Conservation (phyloP, 768 basidiomycete genomes). For the Russula brevipes region DNA sequence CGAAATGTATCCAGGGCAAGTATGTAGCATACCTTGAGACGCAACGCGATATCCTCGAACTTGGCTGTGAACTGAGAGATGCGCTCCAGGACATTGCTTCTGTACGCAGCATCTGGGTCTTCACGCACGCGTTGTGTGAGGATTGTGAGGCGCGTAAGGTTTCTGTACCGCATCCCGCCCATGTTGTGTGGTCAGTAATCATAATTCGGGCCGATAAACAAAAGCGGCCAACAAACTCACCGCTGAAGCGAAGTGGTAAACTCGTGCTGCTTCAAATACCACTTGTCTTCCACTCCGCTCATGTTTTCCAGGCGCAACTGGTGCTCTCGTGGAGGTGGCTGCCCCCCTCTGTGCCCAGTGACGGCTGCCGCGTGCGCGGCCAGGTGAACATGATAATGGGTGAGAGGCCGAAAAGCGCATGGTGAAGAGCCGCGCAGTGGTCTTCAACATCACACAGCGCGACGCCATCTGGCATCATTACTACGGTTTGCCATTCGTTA, state of each 20-base stretch:
- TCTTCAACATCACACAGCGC: conserved; percentile 3
- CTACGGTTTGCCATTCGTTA: conserved; percentile 8
- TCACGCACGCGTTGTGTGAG: conserved; percentile 19
- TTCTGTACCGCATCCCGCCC: background rate
- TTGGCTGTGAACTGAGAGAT: conserved; percentile 18
- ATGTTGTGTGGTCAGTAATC: background rate
- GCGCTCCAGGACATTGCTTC: conserved; percentile 7
- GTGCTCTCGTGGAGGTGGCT: background rate
- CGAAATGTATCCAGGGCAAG: background rate
- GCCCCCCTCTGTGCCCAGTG: conserved; percentile 17
- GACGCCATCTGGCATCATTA: conserved; percentile 16
- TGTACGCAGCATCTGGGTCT: conserved; percentile 17
- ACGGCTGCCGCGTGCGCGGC: conserved; percentile 9
- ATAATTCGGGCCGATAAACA: background rate
- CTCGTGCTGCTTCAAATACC: conserved; percentile 23
- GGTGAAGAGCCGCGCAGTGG: conserved; percentile 1
- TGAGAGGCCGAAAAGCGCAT: background rate
- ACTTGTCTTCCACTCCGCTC: conserved; percentile 10
- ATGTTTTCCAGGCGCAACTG: conserved; percentile 5
- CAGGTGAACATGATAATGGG: conserved; percentile 14
- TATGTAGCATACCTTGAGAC: conserved; percentile 15
- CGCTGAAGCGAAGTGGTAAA: conserved; percentile 20
- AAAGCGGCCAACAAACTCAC: background rate
- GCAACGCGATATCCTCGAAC: conserved; percentile 14
- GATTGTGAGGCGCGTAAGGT: conserved; percentile 16